A percentile compares a stretch with the other conserved stretches of the same genome.
These are phyloP conservation scores for Retiboletus flavoniger DNA, from an alignment of 1,284 basidiomycete genomes.

Conservation along the genomic window DNA sequence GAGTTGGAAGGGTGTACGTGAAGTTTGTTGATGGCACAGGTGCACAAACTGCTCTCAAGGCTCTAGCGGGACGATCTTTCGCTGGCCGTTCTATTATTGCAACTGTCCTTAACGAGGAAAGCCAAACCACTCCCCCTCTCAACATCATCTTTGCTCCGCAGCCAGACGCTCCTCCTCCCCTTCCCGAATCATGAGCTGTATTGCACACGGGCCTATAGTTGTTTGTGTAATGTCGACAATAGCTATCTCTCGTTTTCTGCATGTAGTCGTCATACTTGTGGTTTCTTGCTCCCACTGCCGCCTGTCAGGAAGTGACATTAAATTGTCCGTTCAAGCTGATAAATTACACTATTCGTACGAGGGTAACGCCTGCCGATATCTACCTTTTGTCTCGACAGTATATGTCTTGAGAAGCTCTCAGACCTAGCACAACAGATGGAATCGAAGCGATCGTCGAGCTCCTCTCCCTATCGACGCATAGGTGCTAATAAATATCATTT, in stretches of 20 bases:
- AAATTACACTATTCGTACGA: not conserved
- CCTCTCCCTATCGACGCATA: not conserved
- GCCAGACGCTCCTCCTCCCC: constrained; percentile 75
- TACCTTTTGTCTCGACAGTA: not conserved
- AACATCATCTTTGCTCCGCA: constrained; percentile 77
- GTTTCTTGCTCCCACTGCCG: constrained; percentile 5
- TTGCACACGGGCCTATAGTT: not conserved
- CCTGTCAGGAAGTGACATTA: not conserved
- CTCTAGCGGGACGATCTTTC: constrained; percentile 88
- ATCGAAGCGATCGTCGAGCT: not conserved
- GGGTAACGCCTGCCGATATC: not conserved
- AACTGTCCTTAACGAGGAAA: constrained; percentile 75
- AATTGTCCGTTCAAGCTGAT: not conserved
- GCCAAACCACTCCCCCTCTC: constrained; percentile 76
- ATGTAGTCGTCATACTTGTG: constrained; percentile 22
- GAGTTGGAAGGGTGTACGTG: constrained; percentile 93
- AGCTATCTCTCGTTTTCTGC: constrained; percentile 20
- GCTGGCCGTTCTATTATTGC: constrained; percentile 88
- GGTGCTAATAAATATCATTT: not conserved
- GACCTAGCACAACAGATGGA: not conserved
- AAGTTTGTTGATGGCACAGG: constrained; percentile 66
- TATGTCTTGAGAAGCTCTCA: not conserved
- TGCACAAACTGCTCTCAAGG: constrained; percentile 73
- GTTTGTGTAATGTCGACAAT: constrained; percentile 15
- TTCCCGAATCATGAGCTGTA: constrained; percentile 43